Evolutionary conservation across 148 eudicot species (phyloP).

Genomic region (Beta vulgaris): DNA sequence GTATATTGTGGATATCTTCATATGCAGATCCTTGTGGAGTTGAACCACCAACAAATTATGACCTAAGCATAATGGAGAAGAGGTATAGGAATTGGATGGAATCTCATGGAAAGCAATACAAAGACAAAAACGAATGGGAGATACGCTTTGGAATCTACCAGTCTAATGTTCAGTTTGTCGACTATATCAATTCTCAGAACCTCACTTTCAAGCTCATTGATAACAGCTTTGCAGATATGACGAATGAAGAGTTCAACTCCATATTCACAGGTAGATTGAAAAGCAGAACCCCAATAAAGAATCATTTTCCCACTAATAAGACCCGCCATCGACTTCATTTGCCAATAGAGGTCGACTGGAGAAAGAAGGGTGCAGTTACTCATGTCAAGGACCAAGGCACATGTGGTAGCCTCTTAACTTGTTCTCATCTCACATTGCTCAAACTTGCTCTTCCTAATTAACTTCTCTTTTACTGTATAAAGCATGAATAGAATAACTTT

Average conservation of each 20-base stretch:
- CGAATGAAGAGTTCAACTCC: slow-evolving; percentile 51
- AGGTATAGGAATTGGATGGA: slow-evolving; percentile 14
- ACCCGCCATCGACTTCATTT: slow-evolving; percentile 17
- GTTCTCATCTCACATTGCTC: background rate
- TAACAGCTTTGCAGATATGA: slow-evolving; percentile 59
- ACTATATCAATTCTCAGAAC: slow-evolving; percentile 18
- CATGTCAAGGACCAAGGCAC: slow-evolving; percentile 59
- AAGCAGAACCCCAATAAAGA: background rate
- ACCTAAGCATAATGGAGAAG: slow-evolving; percentile 9
- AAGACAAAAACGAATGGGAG: slow-evolving; percentile 10
- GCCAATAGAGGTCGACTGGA: slow-evolving; percentile 58
- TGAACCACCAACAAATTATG: slow-evolving; percentile 3
- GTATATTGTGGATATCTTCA: slow-evolving; percentile 10
- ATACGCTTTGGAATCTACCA: slow-evolving; percentile 19
- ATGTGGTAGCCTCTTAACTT: slow-evolving; percentile 47
- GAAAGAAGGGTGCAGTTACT: slow-evolving; percentile 66
- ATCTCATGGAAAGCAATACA: slow-evolving; percentile 15
- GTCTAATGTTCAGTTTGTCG: slow-evolving; percentile 14
- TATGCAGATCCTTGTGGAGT: background rate
- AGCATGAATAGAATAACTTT: too few species aligned
- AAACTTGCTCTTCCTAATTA: background rate
- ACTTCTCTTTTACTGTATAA: too few species aligned
- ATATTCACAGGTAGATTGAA: slow-evolving; percentile 37
- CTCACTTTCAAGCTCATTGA: slow-evolving; percentile 45
- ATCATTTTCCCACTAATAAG: background rate